Conservation (phyloP, 768 basidiomycete species). For the Lactarius quietus region DNA sequence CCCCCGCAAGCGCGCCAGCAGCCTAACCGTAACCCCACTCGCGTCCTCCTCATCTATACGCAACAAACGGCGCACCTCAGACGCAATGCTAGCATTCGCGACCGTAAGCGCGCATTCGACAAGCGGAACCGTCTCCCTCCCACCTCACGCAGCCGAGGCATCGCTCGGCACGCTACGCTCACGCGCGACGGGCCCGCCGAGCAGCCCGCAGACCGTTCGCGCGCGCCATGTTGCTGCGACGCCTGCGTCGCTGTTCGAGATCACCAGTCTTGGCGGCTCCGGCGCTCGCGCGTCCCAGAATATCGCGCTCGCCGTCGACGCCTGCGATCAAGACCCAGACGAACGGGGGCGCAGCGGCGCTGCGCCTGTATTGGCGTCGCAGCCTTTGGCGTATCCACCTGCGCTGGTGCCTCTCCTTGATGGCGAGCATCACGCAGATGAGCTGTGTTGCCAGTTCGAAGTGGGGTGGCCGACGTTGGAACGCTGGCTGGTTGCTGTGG, state of each 20-base stretch:
- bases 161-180: conserved; percentile 20
- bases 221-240: conserved; percentile 16
- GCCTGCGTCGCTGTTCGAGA: conserved; percentile 25
- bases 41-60: conserved; percentile 2
- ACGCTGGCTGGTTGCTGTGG: no score
- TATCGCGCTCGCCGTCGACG: conserved; percentile 57
- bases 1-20: conserved; percentile 25
- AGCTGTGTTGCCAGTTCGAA: conserved; percentile 78
- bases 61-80: conserved; percentile 20
- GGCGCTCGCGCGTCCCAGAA: conserved; percentile 39
- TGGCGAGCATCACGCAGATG: conserved; percentile 91
- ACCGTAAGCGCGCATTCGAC: conserved; percentile 11
- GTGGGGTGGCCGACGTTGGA: conserved; percentile 81
- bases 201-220: conserved; percentile 9
- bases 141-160: conserved; percentile 21
- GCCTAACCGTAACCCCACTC: conserved; percentile 14
- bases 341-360: conserved; percentile 18
- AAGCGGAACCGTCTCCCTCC: conserved; percentile 20
- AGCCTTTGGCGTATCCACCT: conserved; percentile 45
- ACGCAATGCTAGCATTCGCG: conserved; percentile 9
- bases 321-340: conserved; percentile 40
- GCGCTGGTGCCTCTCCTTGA: conserved; percentile 64
- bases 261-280: conserved; percentile 23
- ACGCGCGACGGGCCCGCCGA: conserved; percentile 9
- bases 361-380: conserved; percentile 12